Evolutionary conservation across 768 basidiomycete species (phyloP).

Genomic region (Macrolepiota dolichaula): DNA sequence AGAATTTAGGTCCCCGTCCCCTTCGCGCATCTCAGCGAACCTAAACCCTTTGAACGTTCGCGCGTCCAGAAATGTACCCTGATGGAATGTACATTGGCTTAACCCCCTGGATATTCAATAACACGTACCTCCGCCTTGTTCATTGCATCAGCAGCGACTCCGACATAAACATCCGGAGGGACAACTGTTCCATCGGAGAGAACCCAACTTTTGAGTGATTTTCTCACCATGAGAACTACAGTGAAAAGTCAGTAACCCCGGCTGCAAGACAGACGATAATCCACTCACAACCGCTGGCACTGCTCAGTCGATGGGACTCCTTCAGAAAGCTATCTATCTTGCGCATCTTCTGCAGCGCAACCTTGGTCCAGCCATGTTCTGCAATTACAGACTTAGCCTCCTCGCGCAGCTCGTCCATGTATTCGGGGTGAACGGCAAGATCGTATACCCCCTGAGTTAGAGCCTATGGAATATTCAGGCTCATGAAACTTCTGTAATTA

Average conservation of each 20-base stretch:
- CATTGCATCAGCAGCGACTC: slow-evolving; percentile 19
- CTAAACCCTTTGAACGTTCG: slow-evolving; percentile 34
- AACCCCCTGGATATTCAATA: neutral
- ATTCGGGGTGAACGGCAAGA: slow-evolving; percentile 31
- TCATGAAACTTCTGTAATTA: neutral
- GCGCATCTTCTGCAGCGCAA: slow-evolving; percentile 32
- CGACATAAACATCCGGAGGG: slow-evolving; percentile 29
- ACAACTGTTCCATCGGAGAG: slow-evolving; percentile 41
- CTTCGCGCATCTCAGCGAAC: slow-evolving; percentile 24
- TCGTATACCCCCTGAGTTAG: slow-evolving; percentile 32
- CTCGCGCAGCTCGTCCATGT: slow-evolving; percentile 31
- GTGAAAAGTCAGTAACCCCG: neutral
- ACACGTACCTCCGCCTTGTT: slow-evolving; percentile 20
- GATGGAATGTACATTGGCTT: neutral
- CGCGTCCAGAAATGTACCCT: slow-evolving; percentile 24
- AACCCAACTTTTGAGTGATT: slow-evolving; percentile 32
- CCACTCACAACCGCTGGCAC: neutral
- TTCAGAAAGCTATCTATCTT: slow-evolving; percentile 46
- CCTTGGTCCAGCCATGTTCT: slow-evolving; percentile 32
- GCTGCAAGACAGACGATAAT: neutral
- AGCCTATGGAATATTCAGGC: slow-evolving; percentile 19
- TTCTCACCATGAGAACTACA: slow-evolving; percentile 29
- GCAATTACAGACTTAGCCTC: slow-evolving; percentile 36
- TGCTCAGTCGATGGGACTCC: slow-evolving; percentile 25
- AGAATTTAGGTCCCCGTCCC: slow-evolving; percentile 7